Base-by-base conservation (phyloP, 2,329 filamentous ascomycete genomes). In the Fusarium domesticum region DNA sequence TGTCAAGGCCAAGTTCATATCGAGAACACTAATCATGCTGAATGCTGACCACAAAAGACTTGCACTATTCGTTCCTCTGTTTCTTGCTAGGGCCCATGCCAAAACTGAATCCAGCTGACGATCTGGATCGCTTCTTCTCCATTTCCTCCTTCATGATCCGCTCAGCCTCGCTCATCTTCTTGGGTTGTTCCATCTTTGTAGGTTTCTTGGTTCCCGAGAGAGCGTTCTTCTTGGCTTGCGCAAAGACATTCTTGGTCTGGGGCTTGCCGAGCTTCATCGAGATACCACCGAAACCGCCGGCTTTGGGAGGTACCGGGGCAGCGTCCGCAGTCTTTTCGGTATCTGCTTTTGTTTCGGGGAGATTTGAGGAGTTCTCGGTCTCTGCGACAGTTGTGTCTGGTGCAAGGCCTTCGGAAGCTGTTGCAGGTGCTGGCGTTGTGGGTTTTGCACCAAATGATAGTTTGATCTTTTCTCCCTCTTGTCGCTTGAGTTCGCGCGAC, bases 121-220 rank as follows among this genome's bases (percentile, higher is more conserved):
- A 76, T 37, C 80, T 71, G 25, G 74, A 67, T 43, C 84, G 74
- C 63, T 89, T 90, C 52, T 77, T 75, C 57, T 89, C 85, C 67
- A 89, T 76, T 61, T 91, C 87, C 57, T 87, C 85, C 66, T 85
- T 88, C 90, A 95, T 96, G 59, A 93, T 95, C 41, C 85, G 78
- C 68, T 92, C 89, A 3, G 84, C 85, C 62, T 95, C 89, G 59
- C 87, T 92, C 79, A 95, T 92, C 59, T 87, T 93, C 74, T 87
- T 89, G 2, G 82, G 83, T 42, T 78, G 77, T 49, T 81, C 81
- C 4, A 79, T 69, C 10, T 73, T 76, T 23, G 70, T 58, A 1
- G 65, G 50, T 63, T 88, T 89, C 66, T 89, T 89, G 3, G 76
- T 70, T 2, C 78, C 76, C 1, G 70, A 64, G 2, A 89, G 70